Base-by-base conservation (phyloP, 2,329 filamentous ascomycete species). In the Cladosporium colombiae region DNA sequence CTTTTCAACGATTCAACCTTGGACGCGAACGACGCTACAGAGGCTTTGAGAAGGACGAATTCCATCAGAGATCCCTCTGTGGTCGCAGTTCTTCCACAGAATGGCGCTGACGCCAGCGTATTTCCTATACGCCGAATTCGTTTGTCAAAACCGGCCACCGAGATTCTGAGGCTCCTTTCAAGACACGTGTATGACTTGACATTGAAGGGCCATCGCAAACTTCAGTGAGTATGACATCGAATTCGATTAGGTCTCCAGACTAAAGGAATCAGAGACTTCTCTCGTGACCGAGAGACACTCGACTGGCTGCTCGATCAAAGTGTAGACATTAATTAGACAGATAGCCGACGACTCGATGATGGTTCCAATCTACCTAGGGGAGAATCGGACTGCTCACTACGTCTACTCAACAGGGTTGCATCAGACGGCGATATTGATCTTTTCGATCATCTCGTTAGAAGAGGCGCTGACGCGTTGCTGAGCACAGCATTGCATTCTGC, bases 221-320 rank as follows among this genome's bases (percentile, higher is more conserved):
- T 58, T n/a, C 33, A 58, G 55, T 58, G 1, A 14, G 35, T 58
- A 35, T 29, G 6, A 29, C 27, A 29, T 29, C 27, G 4, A 29
- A 29, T 1, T 29, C 6, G 4, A 6, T 29, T 29, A 3, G 6
- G 6, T 6, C 27, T 29, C 6, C 4, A 55, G 27, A 10, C 44
- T 37, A 5, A 21, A 50, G 49, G 11, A 11, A 10, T 3, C 31
- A 33, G 62, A 58, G 53, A 68, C 25, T 68, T 64, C 37, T 55
- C 58, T 2, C n/a, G 60, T 11, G 62, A 66, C 7, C 65, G 35
- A 13, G 55, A 62, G 3, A 67, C 49, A n/a, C 56, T 69, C 33
- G 66, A 69, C 33, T 68, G 63, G 59, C n/a, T 68, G 25, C 65
- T 69, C 14, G 68, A 68, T n/a, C 67, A 52, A 27, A 65, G 68